Base-by-base conservation (phyloP, 345 rosid species). In the Alliaria petiolata region DNA sequence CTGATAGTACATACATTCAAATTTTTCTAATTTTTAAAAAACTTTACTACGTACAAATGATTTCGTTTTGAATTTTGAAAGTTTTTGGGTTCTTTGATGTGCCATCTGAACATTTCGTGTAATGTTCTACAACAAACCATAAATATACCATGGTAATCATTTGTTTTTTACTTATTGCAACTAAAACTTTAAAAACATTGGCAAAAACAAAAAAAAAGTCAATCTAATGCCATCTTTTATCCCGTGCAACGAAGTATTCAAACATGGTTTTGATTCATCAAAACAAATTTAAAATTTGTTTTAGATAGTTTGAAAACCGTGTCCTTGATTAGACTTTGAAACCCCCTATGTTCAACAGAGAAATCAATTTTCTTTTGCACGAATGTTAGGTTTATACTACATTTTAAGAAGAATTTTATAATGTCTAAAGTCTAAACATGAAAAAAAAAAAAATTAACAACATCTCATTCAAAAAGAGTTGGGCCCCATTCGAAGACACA, bases 1-100 rank as follows among this genome's bases (percentile, higher is more conserved):
- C 30, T 70, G 67, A 26, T 47, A 17, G n/a, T n/a, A n/a, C n/a
- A 31, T 47, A 60, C 50, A 49, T 58, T 67, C n/a, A n/a, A 54
- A 13, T n/a, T 8, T n/a, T 35, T 26, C 12, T 11, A 4, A 22
- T 1, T 10, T 68, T 20, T 1, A 1, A 4, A 12, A 40, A 1
- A n/a, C n/a, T 4, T 15, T 26, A 20, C 20, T 25, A 36, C 40
- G 20, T 70, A n/a, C n/a, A n/a, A 19, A 50, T 70, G 33, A 49
- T 59, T 70, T 47, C 42, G 22, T 70, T 70, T 70, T 60, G 67
- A 60, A 60, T 2, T 47, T 34, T 46, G 0, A 69, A 28, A 26
- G 0, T 52, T 30, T n/a, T n/a, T 19, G 52, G 35, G 57, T 69
- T 35, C 14, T 47, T 3, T 44, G 46, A 44, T 45, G 57, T n/a